phyloP scores from a whole-genome alignment of 2,329 filamentous ascomycete genomes.

The Pseudogymnoascus sp. region DNA sequence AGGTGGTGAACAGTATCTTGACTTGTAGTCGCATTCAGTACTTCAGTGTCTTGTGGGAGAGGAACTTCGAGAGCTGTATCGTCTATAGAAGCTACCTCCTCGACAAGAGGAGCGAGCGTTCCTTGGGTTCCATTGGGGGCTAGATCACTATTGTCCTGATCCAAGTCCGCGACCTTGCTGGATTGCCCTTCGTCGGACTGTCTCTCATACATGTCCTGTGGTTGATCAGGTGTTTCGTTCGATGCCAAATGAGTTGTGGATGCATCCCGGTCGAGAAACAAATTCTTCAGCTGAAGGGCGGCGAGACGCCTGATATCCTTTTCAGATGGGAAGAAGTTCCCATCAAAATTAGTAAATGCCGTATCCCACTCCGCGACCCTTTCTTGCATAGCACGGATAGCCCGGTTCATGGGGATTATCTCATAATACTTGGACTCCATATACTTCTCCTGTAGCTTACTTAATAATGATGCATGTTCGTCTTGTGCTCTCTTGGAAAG shows the following conservation, averaged over 20 bases:
- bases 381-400: slow-evolving; percentile 83
- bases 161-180: not conserved
- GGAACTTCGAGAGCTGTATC: not conserved
- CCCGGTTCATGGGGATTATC: slow-evolving; percentile 84
- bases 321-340: slow-evolving; percentile 85
- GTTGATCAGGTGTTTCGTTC: slow-evolving; percentile 54
- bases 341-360: slow-evolving; percentile 82
- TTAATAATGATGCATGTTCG: slow-evolving; percentile 66
- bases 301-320: slow-evolving; percentile 92
- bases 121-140: not conserved
- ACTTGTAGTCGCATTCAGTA: not conserved
- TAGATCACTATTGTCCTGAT: not conserved
- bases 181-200: slow-evolving; percentile 23
- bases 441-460: slow-evolving; percentile 80
- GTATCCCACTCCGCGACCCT: slow-evolving; percentile 91
- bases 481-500: slow-evolving; percentile 74
- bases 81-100: not conserved
- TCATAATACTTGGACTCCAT: slow-evolving; percentile 95
- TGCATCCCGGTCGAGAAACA: slow-evolving; percentile 79
- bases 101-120: not conserved
- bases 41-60: not conserved
- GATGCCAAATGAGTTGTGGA: slow-evolving; percentile 67
- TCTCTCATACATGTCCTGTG: slow-evolving; percentile 40
- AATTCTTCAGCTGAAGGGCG: slow-evolving; percentile 84
- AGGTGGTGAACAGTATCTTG: slow-evolving; percentile 42